Base-by-base conservation (phyloP, 352 stramenopile genomes). In the Bremia lactucae region DNA sequence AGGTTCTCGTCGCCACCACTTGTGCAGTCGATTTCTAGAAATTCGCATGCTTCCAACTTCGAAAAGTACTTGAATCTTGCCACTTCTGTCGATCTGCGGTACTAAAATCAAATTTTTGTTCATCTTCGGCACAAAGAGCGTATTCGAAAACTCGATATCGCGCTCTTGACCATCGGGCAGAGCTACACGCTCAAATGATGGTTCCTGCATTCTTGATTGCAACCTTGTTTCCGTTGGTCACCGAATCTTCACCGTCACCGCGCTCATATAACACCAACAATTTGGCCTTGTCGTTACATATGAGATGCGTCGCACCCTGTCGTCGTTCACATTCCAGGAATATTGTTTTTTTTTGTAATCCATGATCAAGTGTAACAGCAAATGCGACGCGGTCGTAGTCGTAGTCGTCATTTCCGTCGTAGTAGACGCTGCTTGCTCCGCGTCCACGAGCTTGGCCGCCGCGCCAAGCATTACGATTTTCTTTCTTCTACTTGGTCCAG, bases 401-500 rank as follows among this genome's bases (percentile, higher is more conserved):
- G 24, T 3, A 29, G 24, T 29, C 24, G 1, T 13, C 2, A 29
- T 29, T 29, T 11, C 24, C 8, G 13, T 11, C 7, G 13, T 13
- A 29, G 7, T 29, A 13, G 24, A 7, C 24, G 13, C 24, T 29
- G 24, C 13, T 29, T 29, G 24, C 1, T 29, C 46, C 11, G 22
- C 44, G 11, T 52, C 35, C 28, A 2, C 44, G 18, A 19, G 14
- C 34, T 5, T 36, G 3, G 6, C 23, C 6, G 26, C 28, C 42
- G 31, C 35, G 26, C 41, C 22, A 22, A n/a, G 23, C 0, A n/a
- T 18, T 29, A 22, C 36, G 46, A 18, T 46, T 46, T 24, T 53
- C 46, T 10, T 46, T 22, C 46, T 53, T 54, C 46, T 48, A 36
- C 36, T 59, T 59, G 42, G 41, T 35, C 42, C 43, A 59, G 50